Conservation (phyloP, 1,284 basidiomycete genomes). For the Tranzscheliella williamsii region DNA sequence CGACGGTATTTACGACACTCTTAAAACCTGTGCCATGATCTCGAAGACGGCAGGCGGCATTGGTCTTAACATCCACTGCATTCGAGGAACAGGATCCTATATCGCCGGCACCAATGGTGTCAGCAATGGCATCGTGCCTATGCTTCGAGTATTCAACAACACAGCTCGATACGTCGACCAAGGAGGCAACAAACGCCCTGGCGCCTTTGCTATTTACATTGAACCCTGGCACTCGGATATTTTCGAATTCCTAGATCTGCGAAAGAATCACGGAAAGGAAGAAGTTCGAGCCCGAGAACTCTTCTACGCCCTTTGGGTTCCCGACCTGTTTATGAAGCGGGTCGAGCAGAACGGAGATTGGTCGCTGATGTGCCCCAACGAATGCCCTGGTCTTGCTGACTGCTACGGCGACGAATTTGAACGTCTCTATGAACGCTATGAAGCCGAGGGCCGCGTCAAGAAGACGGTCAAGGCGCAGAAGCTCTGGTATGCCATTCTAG, state of each 20-base stretch:
- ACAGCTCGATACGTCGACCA: conserved; percentile 99
- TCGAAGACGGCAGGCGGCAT: conserved; percentile 99
- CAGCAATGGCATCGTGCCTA: conserved; percentile 98
- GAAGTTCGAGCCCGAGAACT: conserved; percentile 94
- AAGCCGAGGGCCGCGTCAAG: conserved; percentile 84
- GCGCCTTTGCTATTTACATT: conserved; percentile 95
- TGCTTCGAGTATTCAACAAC: conserved; percentile 97
- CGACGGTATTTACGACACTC: conserved; percentile 97
- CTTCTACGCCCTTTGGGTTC: conserved; percentile 98
- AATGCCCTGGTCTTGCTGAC: conserved; percentile 87
- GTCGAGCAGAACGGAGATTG: conserved; percentile 75
- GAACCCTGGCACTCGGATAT: conserved; percentile 98
- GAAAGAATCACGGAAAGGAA: conserved; percentile 99
- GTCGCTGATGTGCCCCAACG: conserved; percentile 97
- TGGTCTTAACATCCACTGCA: conserved; percentile 93
- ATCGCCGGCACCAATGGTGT: conserved; percentile 96
- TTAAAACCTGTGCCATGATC: conserved; percentile 99
- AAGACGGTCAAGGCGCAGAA: conserved; percentile 93
- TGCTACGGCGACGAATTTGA: conserved; percentile 92
- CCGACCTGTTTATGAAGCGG: conserved; percentile 77
- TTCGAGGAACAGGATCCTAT: conserved; percentile 85
- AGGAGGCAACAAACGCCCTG: conserved; percentile 98
- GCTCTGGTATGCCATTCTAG: conserved; percentile 96
- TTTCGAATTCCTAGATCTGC: conserved; percentile 95
- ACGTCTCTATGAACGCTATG: conserved; percentile 84